Conservation (phyloP, 805 yeast genomes). For the Yamadazyma laniorum region DNA sequence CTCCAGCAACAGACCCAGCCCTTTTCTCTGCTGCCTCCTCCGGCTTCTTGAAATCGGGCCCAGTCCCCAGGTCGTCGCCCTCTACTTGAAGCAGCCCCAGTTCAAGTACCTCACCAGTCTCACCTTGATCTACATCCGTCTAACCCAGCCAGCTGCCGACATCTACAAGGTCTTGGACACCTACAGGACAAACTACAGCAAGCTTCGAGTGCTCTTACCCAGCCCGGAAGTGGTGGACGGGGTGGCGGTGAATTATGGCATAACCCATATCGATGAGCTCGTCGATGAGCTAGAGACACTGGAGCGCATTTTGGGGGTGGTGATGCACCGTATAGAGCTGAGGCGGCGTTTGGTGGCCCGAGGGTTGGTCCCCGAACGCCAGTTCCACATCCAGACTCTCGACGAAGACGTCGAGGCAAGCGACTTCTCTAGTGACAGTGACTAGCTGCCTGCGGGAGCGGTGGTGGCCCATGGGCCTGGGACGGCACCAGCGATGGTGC, state of each 20-base stretch:
- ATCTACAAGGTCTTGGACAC: slow-evolving; percentile 55
- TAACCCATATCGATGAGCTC: slow-evolving; percentile 67
- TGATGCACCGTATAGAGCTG: slow-evolving; percentile 60
- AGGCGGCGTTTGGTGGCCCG: slow-evolving; percentile 42
- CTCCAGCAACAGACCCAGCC: slow-evolving; percentile 57
- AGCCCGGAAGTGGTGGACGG: slow-evolving; percentile 22
- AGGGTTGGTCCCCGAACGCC: slow-evolving; percentile 39
- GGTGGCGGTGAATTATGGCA: slow-evolving; percentile 32
- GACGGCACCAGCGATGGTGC: no score
- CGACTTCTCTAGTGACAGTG: slow-evolving; percentile 40
- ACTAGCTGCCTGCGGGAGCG: no score
- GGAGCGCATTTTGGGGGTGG: slow-evolving; percentile 67
- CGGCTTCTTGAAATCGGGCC: slow-evolving; percentile 80
- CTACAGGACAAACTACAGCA: slow-evolving; percentile 63
- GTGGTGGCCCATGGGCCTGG: no score
- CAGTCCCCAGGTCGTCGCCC: slow-evolving; percentile 49
- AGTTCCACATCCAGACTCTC: slow-evolving; percentile 25
- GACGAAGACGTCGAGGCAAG: slow-evolving; percentile 11
- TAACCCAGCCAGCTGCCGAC: slow-evolving; percentile 34
- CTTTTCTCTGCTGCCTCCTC: slow-evolving; percentile 73
- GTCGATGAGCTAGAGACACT: slow-evolving; percentile 58
- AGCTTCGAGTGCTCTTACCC: slow-evolving; percentile 47
- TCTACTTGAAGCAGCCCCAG: slow-evolving; percentile 52
- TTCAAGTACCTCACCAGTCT: slow-evolving; percentile 78
- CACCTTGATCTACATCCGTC: slow-evolving; percentile 61